Conservation (phyloP, 805 yeast species). For the Blastobotrys americana region DNA sequence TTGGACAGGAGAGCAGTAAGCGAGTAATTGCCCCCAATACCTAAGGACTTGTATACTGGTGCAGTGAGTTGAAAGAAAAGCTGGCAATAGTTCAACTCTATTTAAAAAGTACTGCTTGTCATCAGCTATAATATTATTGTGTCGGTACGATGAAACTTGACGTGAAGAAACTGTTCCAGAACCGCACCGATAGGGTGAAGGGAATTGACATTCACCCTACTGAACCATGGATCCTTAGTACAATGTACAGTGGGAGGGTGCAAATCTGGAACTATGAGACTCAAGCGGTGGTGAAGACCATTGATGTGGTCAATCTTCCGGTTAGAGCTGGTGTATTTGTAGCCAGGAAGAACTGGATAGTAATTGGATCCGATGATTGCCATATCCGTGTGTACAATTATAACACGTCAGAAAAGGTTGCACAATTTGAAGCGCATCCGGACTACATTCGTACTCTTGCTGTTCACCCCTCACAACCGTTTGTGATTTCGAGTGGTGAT, state of each 20-base stretch:
- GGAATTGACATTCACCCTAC: slow-evolving; percentile 97
- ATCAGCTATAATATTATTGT: no score
- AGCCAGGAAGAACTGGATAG: slow-evolving; percentile 95
- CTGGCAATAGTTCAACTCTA: no score
- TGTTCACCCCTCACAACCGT: slow-evolving; percentile 90
- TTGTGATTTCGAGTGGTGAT: slow-evolving; percentile 81
- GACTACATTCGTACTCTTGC: slow-evolving; percentile 92
- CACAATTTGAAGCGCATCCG: slow-evolving; percentile 97
- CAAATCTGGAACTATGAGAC: slow-evolving; percentile 96
- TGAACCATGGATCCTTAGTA: slow-evolving; percentile 85
- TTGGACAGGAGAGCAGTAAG: no score
- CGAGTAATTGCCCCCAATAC: no score
- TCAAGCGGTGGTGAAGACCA: slow-evolving; percentile 67
- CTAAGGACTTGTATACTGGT: no score
- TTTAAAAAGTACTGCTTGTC: no score
- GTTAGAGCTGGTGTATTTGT: slow-evolving; percentile 92
- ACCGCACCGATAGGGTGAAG: slow-evolving; percentile 94
- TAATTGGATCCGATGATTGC: slow-evolving; percentile 94
- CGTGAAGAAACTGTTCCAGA: slow-evolving; percentile 67
- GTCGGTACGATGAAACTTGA: slow-evolving; percentile 42
- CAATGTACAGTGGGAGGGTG: slow-evolving; percentile 82
- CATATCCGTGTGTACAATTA: slow-evolving; percentile 88
- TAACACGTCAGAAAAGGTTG: slow-evolving; percentile 89
- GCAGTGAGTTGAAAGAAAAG: no score
- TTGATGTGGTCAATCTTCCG: slow-evolving; percentile 94